Evolutionary conservation across 768 basidiomycete genomes (phyloP).

Genomic region (Terana coerulea): DNA sequence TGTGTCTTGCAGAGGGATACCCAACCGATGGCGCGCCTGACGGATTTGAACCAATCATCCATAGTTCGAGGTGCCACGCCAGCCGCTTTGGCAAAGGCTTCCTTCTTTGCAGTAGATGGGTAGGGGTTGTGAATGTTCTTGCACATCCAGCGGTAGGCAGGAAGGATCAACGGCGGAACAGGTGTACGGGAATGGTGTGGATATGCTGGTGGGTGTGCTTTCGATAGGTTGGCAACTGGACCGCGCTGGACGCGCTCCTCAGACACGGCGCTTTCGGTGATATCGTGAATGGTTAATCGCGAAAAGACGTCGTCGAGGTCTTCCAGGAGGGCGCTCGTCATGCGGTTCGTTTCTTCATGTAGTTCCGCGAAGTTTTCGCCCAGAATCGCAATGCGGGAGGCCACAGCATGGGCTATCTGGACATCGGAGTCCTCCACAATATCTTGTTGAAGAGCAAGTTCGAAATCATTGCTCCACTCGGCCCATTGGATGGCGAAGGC

Average conservation of each 20-base stretch:
- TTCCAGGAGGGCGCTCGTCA: neutral
- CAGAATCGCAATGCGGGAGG: conserved; percentile 4
- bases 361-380: conserved; percentile 6
- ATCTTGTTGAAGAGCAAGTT: neutral
- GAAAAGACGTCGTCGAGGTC: conserved; percentile 7
- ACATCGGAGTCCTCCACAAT: neutral
- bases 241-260: neutral
- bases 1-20: neutral
- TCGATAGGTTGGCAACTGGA: neutral
- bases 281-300: neutral
- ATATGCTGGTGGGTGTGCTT: neutral
- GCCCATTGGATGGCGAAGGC: conserved; percentile 13
- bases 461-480: conserved; percentile 5
- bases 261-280: neutral
- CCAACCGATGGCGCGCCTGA: conserved; percentile 14
- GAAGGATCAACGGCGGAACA: neutral
- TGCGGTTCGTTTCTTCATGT: neutral
- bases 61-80: conserved; percentile 4
- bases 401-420: conserved; percentile 3
- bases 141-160: conserved; percentile 9
- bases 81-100: conserved; percentile 4
- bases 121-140: conserved; percentile 17
- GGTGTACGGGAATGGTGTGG: neutral
- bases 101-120: conserved; percentile 13
- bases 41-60: conserved; percentile 15